A percentile compares a stretch with the other conserved stretches of the same genome.
These are phyloP conservation scores for Prinsepia uniflora DNA, from an alignment of 306 rosid genomes.

Conservation along the genomic window DNA sequence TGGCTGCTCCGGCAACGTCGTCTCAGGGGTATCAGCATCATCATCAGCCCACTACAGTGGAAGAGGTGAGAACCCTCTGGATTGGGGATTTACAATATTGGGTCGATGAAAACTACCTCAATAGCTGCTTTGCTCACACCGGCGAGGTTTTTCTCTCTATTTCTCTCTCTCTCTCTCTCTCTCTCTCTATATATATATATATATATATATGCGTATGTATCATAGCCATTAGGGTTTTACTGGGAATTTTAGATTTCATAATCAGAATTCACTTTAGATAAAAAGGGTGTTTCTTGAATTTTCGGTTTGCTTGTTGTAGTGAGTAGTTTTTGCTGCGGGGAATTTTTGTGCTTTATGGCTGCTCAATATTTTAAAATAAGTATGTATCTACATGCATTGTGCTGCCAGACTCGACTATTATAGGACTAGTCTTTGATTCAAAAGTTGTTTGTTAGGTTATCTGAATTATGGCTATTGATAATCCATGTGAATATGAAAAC, in stretches of 20 bases:
- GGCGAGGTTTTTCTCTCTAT: slow-evolving; percentile 54
- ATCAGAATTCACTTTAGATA: not conserved
- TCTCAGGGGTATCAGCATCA: slow-evolving; percentile 36
- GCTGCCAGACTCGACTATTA: not conserved
- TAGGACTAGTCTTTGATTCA: not conserved
- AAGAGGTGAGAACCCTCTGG: slow-evolving; percentile 87
- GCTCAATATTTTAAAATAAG: not conserved
- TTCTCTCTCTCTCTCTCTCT: not conserved
- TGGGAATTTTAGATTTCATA: not conserved
- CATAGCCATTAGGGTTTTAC: not conserved
- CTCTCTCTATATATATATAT: not conserved
- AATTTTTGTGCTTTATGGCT: not conserved
- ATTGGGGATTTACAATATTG: slow-evolving; percentile 92
- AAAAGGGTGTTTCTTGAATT: not conserved
- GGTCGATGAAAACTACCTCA: slow-evolving; percentile 80
- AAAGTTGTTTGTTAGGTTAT: not conserved
- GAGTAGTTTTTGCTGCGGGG: not conserved
- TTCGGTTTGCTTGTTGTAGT: not conserved
- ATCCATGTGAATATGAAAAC: not conserved
- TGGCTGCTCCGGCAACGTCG: slow-evolving; percentile 27
- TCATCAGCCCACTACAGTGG: slow-evolving; percentile 49
- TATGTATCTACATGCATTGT: not conserved
- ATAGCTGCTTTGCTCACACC: slow-evolving; percentile 69
- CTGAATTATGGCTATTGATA: not conserved
- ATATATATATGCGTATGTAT: not conserved